Percentiles rank a stretch among this genome's conserved stretches.
These are phyloP conservation scores for Anethum foeniculum DNA, from an alignment of 140 eudicot genomes.

Conservation along the genomic window DNA sequence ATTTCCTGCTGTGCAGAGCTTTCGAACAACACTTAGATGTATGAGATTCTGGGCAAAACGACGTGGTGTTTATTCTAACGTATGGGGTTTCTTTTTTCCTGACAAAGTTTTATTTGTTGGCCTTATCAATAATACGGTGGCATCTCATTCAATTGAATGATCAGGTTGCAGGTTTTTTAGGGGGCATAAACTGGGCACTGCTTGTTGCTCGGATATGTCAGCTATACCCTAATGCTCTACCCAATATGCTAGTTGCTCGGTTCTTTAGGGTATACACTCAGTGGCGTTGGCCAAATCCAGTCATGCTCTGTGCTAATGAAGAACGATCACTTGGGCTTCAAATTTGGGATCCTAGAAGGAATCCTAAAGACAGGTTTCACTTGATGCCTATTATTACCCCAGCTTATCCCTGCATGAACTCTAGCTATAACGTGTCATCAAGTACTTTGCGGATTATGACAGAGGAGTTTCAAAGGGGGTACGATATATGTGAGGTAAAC, in stretches of 20 bases:
- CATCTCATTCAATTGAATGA: constrained; percentile 4
- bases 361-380: constrained; percentile 53
- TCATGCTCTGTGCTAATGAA: constrained; percentile 64
- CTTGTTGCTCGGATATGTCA: constrained; percentile 86
- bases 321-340: constrained; percentile 66
- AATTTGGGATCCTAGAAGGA: constrained; percentile 75
- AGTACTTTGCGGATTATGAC: constrained; percentile 74
- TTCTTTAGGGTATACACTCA: constrained; percentile 73
- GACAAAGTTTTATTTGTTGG: neutral
- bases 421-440: constrained; percentile 72
- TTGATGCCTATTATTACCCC: constrained; percentile 85
- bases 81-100: constrained; percentile 19
- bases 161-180: constrained; percentile 73
- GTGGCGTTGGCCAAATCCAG: constrained; percentile 93
- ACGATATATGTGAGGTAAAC: constrained; percentile 60
- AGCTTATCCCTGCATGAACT: constrained; percentile 86
- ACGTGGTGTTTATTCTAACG: constrained; percentile 94
- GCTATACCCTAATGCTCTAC: constrained; percentile 76
- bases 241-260: constrained; percentile 70
- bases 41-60: constrained; percentile 96
- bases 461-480: constrained; percentile 64
- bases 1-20: constrained; percentile 42
- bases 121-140: neutral
- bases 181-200: constrained; percentile 84
- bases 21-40: constrained; percentile 88